Evolutionary conservation across 1,284 basidiomycete genomes (phyloP), one percentile per base, ranked within the genome.

Genomic region (Chiua sp.): DNA sequence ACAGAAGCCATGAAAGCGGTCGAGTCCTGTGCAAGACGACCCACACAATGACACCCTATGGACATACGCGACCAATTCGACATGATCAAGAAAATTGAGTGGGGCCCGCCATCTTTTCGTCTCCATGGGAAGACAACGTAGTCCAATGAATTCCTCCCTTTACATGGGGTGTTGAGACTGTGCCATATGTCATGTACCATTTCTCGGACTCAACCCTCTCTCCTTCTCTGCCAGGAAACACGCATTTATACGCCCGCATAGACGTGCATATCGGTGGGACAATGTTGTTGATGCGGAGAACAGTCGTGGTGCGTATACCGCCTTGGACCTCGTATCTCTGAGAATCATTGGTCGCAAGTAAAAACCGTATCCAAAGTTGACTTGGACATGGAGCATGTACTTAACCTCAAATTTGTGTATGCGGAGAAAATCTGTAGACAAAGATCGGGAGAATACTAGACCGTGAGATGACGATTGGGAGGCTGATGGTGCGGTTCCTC

Each of bases 401-500:
- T 78, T 15, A 75, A 80, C 59, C 57, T 81, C 35, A 81, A 79
- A 0, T 81, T 80, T 51, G 70, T 80, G 33, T 80, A 77, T 51
- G 68, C 77, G 20, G 77, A 79, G 58, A 76, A 77, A 59, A 47
- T 75, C 16, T 75, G 75, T 32, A 63, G 71, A 78, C 18, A 68
- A 59, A 52, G 68, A 73, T 20, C 22, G 46, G 8, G 22, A 57
- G 23, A 62, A 23, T 32, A 46, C 12, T 0, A 52, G 55, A 37
- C 15, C 30, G 42, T 69, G 53, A 64, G 30, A 42, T 54, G n/a
- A 22, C 39, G 58, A 65, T 10, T 32, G 30, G 59, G 55, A 63
- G 39, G 35, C 42, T 3, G 42, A 52, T 16, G 18, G 49, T 42
- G 44, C 44, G n/a, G 51, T 62, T 28, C 53, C 28, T 53, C 33